phyloP scores from a whole-genome alignment of 345 rosid species.

The Euphorbia tirucalli region DNA sequence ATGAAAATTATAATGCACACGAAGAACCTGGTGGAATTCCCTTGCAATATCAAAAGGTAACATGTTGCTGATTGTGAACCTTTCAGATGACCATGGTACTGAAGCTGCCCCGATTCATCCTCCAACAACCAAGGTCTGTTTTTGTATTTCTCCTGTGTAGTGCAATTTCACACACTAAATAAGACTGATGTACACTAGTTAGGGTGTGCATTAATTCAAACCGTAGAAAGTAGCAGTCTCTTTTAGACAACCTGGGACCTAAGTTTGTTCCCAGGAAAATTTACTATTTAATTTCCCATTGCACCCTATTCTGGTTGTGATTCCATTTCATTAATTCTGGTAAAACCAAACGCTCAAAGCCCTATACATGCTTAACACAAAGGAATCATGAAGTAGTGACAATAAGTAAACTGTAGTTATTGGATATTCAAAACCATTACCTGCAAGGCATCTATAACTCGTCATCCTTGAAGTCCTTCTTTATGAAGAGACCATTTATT shows the following conservation, averaged over 20 bases:
- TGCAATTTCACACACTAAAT: neutral
- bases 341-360: neutral
- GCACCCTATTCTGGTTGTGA: neutral
- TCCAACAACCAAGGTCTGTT: constrained; percentile 94
- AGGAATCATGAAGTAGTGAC: neutral
- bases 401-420: constrained; percentile 1
- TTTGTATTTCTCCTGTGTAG: constrained; percentile 73
- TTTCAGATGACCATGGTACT: constrained; percentile 91
- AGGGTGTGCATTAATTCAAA: neutral
- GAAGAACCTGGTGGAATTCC: constrained; percentile 97
- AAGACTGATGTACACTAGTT: neutral
- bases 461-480: constrained; percentile 92
- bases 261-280: too few species aligned
- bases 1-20: constrained; percentile 34
- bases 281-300: neutral
- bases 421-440: constrained; percentile 30
- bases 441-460: constrained; percentile 66
- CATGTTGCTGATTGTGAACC: constrained; percentile 96
- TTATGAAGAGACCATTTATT: constrained; percentile 85
- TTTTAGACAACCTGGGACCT: neutral
- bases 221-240: neutral
- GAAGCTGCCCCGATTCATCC: constrained; percentile 95
- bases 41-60: constrained; percentile 79
- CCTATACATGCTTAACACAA: neutral
- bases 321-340: neutral